These are phyloP conservation scores for Brassica cretica DNA, from an alignment of 345 rosid species.

Conservation along the genomic window DNA sequence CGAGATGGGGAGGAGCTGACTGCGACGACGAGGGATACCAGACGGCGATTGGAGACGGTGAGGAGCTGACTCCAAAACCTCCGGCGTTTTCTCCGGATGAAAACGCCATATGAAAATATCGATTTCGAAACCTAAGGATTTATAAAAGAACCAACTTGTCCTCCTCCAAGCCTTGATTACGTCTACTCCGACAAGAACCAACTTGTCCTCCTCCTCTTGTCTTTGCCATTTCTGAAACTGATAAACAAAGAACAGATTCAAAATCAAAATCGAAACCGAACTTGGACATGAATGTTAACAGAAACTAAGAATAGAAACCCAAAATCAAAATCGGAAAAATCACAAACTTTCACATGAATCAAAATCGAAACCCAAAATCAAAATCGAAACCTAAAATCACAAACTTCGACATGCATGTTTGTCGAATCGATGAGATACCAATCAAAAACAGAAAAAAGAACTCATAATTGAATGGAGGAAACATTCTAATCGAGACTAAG, in stretches of 20 bases:
- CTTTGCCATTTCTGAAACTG: not conserved
- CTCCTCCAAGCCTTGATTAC: not conserved
- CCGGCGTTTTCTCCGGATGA: no score
- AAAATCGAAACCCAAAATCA: not conserved
- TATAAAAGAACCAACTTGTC: not conserved
- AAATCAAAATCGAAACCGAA: not conserved
- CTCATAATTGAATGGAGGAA: not conserved
- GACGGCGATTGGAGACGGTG: no score
- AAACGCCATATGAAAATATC: no score
- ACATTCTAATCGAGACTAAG: no score
- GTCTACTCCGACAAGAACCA: conserved; percentile 4
- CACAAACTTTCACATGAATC: not conserved
- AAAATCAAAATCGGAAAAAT: not conserved
- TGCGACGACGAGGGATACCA: no score
- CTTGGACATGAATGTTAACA: not conserved
- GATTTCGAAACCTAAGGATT: no score
- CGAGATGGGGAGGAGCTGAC: no score
- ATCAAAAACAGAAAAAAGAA: not conserved
- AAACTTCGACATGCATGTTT: not conserved
- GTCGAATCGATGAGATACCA: not conserved
- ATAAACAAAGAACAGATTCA: not conserved
- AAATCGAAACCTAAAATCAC: not conserved
- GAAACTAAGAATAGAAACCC: not conserved
- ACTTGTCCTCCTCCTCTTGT: conserved; percentile 16
- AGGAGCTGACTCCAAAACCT: no score